Conservation (phyloP, 2,329 filamentous ascomycete genomes). For the Exophiala alcalophila region DNA sequence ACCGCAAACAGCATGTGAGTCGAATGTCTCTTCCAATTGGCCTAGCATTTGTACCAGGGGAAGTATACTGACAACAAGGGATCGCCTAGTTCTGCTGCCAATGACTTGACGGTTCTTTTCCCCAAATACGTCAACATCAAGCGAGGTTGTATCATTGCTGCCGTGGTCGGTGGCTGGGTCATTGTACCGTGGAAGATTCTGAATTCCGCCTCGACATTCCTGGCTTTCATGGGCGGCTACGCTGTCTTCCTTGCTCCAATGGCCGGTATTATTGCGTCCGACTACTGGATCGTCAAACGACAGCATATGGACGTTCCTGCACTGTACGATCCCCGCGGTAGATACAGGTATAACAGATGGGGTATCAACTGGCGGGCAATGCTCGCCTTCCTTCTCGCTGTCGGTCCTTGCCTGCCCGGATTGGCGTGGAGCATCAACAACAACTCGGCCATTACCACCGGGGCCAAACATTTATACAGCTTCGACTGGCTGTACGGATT, state of each 20-base stretch:
- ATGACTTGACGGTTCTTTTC: constrained; percentile 53
- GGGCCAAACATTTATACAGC: constrained; percentile 56
- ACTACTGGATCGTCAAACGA: constrained; percentile 31
- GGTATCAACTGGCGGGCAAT: constrained; percentile 52
- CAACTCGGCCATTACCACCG: constrained; percentile 35
- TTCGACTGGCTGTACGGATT: constrained; percentile 68
- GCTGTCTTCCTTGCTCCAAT: constrained; percentile 32
- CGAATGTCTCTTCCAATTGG: neutral
- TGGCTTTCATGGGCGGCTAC: constrained; percentile 40
- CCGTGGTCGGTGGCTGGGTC: constrained; percentile 43
- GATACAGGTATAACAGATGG: constrained; percentile 46
- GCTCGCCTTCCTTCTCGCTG: constrained; percentile 18
- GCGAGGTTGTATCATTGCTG: constrained; percentile 41
- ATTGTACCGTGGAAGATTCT: constrained; percentile 50
- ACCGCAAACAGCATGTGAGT: constrained; percentile 48
- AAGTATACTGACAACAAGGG: neutral
- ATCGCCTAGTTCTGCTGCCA: constrained; percentile 30
- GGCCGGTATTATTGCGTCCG: constrained; percentile 29
- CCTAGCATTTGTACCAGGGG: neutral
- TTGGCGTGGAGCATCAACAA: constrained; percentile 54
- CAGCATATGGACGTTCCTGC: constrained; percentile 24
- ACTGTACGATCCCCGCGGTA: constrained; percentile 25
- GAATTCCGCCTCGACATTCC: constrained; percentile 40
- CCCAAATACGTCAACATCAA: constrained; percentile 54
- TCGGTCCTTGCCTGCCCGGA: constrained; percentile 46